A percentile compares a stretch with the other conserved stretches of the same genome.
These are phyloP conservation scores for Oryza officinalis DNA, from an alignment of 176 grass and related monocot genomes.

Conservation along the genomic window DNA sequence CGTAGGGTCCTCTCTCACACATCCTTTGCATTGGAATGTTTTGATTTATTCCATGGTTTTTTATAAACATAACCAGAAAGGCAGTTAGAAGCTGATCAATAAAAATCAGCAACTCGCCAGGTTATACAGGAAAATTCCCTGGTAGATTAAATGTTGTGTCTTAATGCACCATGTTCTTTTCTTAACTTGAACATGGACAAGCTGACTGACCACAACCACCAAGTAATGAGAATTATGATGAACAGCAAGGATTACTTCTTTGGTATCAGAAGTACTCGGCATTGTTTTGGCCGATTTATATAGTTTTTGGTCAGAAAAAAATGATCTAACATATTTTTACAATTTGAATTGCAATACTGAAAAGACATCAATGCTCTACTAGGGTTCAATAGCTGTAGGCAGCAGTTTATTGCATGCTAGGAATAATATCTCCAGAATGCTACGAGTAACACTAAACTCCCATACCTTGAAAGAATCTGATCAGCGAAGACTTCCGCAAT, in stretches of 20 bases:
- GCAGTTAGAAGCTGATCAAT: not conserved
- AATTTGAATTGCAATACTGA: constrained; percentile 2
- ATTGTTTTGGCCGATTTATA: not conserved
- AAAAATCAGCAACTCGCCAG: not conserved
- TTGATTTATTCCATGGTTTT: not conserved
- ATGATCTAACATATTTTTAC: not conserved
- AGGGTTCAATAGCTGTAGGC: not conserved
- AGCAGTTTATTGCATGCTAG: not conserved
- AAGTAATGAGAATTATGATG: not conserved
- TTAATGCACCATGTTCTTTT: not conserved
- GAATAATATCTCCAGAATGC: constrained; percentile 16
- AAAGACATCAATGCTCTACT: not conserved
- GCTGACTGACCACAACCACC: not conserved
- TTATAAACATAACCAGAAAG: not conserved
- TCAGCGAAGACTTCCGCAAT: constrained; percentile 74
- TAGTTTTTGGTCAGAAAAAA: not conserved
- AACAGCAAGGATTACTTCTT: not conserved
- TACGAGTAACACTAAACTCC: not conserved
- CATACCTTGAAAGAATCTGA: constrained; percentile 81
- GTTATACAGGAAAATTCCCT: not conserved
- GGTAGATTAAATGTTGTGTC: not conserved
- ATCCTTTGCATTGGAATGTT: not conserved
- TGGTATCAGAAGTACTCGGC: not conserved
- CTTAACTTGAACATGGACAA: not conserved
- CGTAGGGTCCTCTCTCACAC: not conserved